phyloP scores from a whole-genome alignment of 2,329 filamentous ascomycete species.

The Fusarium tanahbumbuense region DNA sequence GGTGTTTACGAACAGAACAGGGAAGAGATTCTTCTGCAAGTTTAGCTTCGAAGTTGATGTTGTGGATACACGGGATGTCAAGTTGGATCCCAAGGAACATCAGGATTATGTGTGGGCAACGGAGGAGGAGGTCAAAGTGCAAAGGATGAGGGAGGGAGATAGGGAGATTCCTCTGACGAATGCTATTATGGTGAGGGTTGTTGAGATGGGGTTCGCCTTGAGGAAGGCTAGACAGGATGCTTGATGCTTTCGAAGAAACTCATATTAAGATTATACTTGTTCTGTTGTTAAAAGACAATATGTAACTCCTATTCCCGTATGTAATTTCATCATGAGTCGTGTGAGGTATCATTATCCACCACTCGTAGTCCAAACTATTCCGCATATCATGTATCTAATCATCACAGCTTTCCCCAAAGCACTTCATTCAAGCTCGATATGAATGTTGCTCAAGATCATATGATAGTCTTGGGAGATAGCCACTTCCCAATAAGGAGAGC shows the following conservation, averaged over 20 bases:
- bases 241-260: not conserved
- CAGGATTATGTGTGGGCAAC: constrained; percentile 55
- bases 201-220: constrained; percentile 50
- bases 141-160: constrained; percentile 44
- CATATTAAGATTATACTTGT: not conserved
- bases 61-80: constrained; percentile 42
- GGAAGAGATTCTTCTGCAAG: constrained; percentile 47
- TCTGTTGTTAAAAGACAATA: not conserved
- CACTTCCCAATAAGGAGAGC: constrained; percentile 43
- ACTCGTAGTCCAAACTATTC: not conserved
- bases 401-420: too few relatives aligned
- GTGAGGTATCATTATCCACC: not conserved
- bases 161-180: constrained; percentile 50
- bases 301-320: not conserved
- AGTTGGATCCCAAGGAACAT: constrained; percentile 56
- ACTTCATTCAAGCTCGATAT: too few relatives aligned
- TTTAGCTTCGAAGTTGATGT: constrained; percentile 55
- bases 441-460: constrained; percentile 11
- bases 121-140: constrained; percentile 52
- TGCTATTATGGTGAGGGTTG: constrained; percentile 41
- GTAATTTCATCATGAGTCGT: not conserved
- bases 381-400: not conserved
- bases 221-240: constrained; percentile 29
- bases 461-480: constrained; percentile 34
- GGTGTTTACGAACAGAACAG: constrained; percentile 52